These are phyloP conservation scores for Bruguiera sexangula DNA, from an alignment of 345 rosid genomes.

Conservation along the genomic window DNA sequence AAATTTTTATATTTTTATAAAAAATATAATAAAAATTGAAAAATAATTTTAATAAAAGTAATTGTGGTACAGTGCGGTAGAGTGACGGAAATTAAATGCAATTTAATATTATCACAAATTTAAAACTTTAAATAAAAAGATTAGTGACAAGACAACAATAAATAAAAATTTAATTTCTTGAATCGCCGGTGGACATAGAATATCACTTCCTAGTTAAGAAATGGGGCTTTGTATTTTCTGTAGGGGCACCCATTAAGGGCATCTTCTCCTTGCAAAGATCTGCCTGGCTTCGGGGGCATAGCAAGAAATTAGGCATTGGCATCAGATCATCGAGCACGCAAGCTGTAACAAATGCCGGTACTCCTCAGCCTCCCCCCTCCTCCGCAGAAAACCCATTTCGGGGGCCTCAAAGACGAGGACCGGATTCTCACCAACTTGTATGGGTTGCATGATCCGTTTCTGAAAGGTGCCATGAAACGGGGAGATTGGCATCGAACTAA, in stretches of 20 bases:
- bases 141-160: no score
- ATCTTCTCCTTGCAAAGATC: slow-evolving; percentile 63
- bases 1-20: no score
- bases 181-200: no score
- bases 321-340: slow-evolving; percentile 71
- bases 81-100: no score
- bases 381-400: slow-evolving; percentile 95
- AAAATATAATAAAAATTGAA: no score
- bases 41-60: no score
- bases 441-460: slow-evolving; percentile 87
- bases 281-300: slow-evolving; percentile 36
- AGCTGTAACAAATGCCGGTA: slow-evolving; percentile 56
- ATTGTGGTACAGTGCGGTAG: no score
- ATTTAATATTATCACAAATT: no score
- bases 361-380: slow-evolving; percentile 81
- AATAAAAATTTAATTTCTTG: no score
- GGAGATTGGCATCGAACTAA: slow-evolving; percentile 97
- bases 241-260: slow-evolving; percentile 78
- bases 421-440: slow-evolving; percentile 91
- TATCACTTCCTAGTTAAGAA: no score
- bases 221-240: neutral
- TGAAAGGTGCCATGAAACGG: slow-evolving; percentile 92
- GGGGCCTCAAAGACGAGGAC: slow-evolving; percentile 93
- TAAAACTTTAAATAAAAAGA: no score
- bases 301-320: slow-evolving; percentile 43